Evolutionary conservation across 73 alveolate genomes (phyloP).

Genomic region (Paramecium pentaurelia): DNA sequence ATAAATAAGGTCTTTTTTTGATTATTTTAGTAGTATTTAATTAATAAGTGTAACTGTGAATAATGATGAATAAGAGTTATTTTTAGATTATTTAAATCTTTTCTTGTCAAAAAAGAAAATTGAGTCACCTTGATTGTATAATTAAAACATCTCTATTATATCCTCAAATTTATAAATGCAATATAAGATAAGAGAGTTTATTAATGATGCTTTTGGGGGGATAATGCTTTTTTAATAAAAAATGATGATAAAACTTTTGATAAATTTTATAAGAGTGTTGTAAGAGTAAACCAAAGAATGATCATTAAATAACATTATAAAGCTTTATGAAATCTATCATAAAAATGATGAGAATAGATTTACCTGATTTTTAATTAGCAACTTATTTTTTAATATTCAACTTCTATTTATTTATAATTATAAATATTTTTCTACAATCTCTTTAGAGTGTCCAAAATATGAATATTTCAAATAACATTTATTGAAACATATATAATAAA

Average conservation of each 20-base stretch:
- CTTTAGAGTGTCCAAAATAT: neutral
- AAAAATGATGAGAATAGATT: neutral
- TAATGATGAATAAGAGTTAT: constrained; percentile 48
- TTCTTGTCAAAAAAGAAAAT: constrained; percentile 31
- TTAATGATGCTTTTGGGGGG: neutral
- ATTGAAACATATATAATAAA: neutral
- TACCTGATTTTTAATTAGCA: neutral
- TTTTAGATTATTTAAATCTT: constrained; percentile 47
- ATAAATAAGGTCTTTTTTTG: neutral
- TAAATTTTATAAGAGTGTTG: neutral
- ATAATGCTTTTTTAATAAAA: neutral
- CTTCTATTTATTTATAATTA: no score
- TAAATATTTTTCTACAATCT: neutral
- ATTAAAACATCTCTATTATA: constrained; percentile 46
- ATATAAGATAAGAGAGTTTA: neutral
- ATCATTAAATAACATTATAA: neutral
- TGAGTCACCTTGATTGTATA: constrained; percentile 51
- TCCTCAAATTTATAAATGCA: constrained; percentile 3
- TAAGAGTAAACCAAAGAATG: neutral
- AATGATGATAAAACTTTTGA: neutral
- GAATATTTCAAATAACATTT: neutral
- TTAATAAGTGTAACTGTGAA: constrained; percentile 35
- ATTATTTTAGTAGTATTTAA: constrained; percentile 2
- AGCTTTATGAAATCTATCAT: neutral
- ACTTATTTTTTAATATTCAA: neutral